Conservation (phyloP, 2,329 filamentous ascomycete genomes). For the Purpureocillium takamizusanense region DNA sequence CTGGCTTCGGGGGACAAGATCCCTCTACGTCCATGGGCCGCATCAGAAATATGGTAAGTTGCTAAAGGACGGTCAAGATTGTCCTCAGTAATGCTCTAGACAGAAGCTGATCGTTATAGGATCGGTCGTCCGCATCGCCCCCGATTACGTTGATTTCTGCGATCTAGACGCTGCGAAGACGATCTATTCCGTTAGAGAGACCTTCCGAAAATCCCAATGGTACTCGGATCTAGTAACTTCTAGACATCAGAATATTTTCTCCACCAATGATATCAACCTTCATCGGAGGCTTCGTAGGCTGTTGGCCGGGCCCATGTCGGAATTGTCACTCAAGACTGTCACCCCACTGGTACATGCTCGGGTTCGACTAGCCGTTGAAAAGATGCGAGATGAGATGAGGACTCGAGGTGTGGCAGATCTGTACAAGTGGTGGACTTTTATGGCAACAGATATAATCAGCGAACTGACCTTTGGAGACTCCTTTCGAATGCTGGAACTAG, state of each 20-base stretch:
- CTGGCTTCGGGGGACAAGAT: conserved; percentile 6
- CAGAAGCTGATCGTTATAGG: conserved; percentile 12
- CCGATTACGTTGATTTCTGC: conserved; percentile 12
- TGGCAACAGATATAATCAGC: conserved; percentile 44
- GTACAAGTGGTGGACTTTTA: conserved; percentile 43
- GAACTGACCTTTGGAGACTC: conserved; percentile 45
- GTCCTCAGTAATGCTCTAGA: conserved; percentile 6
- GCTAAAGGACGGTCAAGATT: too few species aligned
- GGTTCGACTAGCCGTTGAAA: conserved; percentile 27
- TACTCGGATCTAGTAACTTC: conserved; percentile 11
- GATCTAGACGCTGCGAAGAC: conserved; percentile 10
- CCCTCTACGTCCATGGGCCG: conserved; percentile 8
- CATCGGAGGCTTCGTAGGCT: conserved; percentile 30
- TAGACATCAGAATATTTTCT: conserved; percentile 22
- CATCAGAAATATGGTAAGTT: too few species aligned
- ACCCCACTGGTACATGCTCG: conserved; percentile 23
- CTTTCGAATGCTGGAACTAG: conserved; percentile 39
- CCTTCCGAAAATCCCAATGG: conserved; percentile 12
- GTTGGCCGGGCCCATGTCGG: conserved; percentile 28
- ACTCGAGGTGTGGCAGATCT: conserved; percentile 29
- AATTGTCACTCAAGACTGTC: conserved; percentile 19
- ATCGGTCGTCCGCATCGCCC: conserved; percentile 13
- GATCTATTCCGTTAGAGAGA: conserved; percentile 22
- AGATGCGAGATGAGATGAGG: conserved; percentile 33
- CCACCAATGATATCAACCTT: conserved; percentile 24